These are phyloP conservation scores for Hortaea sp. DNA, from an alignment of 2,329 filamentous ascomycete species.

Conservation along the genomic window DNA sequence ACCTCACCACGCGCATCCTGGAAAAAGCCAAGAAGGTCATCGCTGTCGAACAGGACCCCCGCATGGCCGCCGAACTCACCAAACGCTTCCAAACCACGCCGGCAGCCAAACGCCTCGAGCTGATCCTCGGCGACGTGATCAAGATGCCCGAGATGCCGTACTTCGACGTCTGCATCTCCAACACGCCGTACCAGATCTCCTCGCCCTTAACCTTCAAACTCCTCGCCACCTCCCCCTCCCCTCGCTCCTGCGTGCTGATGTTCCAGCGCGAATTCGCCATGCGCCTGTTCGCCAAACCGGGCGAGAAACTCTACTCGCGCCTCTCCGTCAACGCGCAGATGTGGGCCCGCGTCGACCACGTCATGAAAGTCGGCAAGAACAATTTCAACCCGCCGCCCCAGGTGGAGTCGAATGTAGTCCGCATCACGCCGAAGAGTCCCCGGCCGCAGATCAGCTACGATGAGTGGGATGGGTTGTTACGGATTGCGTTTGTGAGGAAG, in stretches of 20 bases:
- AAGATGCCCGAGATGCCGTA: slow-evolving; percentile 66
- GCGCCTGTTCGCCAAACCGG: slow-evolving; percentile 75
- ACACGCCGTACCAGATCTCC: slow-evolving; percentile 72
- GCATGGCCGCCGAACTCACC: slow-evolving; percentile 92
- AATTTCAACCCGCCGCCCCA: slow-evolving; percentile 94
- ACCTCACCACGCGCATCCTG: slow-evolving; percentile 79
- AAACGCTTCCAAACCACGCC: slow-evolving; percentile 89
- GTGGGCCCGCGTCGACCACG: slow-evolving; percentile 61
- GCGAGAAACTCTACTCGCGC: slow-evolving; percentile 82
- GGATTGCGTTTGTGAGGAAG: slow-evolving; percentile 75
- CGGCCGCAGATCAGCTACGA: slow-evolving; percentile 83
- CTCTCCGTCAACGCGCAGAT: slow-evolving; percentile 90
- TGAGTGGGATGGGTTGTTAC: slow-evolving; percentile 85
- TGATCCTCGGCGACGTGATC: slow-evolving; percentile 85
- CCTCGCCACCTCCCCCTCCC: slow-evolving; percentile 69
- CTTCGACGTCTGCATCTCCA: slow-evolving; percentile 77
- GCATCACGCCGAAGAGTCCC: slow-evolving; percentile 78
- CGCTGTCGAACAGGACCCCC: slow-evolving; percentile 84
- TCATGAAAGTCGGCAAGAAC: slow-evolving; percentile 91
- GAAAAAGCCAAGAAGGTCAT: slow-evolving; percentile 76
- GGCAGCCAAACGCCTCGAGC: slow-evolving; percentile 71
- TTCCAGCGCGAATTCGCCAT: slow-evolving; percentile 93
- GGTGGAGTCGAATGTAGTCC: slow-evolving; percentile 84
- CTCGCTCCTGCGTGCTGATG: slow-evolving; percentile 82
- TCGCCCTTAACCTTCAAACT: slow-evolving; percentile 87